These are phyloP conservation scores for Dendrobium catenatum DNA, from an alignment of 106 monocot genomes.

Conservation along the genomic window DNA sequence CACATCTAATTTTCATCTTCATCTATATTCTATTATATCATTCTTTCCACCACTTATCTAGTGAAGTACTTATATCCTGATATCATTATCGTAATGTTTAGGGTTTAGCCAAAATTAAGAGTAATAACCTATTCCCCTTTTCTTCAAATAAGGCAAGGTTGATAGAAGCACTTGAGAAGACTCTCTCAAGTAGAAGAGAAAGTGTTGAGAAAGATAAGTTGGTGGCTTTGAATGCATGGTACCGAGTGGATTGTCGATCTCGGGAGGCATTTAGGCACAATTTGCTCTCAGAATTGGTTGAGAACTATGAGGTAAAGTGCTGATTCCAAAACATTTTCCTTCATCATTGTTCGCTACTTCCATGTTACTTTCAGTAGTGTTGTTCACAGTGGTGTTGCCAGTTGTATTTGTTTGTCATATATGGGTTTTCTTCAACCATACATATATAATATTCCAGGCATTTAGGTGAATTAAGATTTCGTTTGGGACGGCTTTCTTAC, in stretches of 20 bases:
- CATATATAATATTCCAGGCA: not conserved
- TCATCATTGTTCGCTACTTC: not conserved
- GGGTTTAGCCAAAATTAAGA: too few species aligned
- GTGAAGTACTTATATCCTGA: too few species aligned
- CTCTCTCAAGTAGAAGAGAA: slow-evolving; percentile 37
- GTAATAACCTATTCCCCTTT: not conserved
- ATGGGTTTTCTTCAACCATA: not conserved
- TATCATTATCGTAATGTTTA: too few species aligned
- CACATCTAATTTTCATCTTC: too few species aligned
- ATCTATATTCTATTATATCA: too few species aligned
- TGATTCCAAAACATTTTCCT: not conserved
- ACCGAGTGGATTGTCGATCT: slow-evolving; percentile 57
- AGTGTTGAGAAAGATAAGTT: slow-evolving; percentile 39
- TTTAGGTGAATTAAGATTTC: not conserved
- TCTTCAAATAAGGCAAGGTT: slow-evolving; percentile 36
- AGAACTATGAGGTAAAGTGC: slow-evolving; percentile 61
- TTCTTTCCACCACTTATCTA: too few species aligned
- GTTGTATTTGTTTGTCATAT: not conserved
- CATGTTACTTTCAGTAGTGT: not conserved
- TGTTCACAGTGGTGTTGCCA: not conserved
- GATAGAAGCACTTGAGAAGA: slow-evolving; percentile 25
- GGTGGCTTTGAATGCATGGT: slow-evolving; percentile 77
- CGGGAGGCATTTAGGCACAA: slow-evolving; percentile 68
- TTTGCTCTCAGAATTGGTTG: slow-evolving; percentile 66
- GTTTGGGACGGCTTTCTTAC: too few species aligned